phyloP scores from a whole-genome alignment of 805 yeast genomes.

The Sugiyamaella qingdaonensis region DNA sequence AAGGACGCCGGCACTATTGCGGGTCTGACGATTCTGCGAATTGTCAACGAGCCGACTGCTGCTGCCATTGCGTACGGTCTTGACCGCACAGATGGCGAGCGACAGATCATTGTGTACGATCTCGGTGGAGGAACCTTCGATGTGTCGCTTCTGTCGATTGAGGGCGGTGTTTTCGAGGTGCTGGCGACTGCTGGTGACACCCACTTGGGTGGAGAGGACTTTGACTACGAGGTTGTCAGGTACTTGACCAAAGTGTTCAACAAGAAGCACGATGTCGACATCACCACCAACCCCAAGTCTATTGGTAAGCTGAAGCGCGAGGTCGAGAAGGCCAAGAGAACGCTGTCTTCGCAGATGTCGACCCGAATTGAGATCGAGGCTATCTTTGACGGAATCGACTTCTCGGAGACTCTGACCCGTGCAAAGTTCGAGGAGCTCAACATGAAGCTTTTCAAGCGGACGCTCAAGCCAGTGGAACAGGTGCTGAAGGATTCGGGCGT shows the following conservation, averaged over 20 bases:
- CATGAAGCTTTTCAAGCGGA: slow-evolving; percentile 87
- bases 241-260: slow-evolving; percentile 81
- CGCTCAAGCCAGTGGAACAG: slow-evolving; percentile 93
- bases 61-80: slow-evolving; percentile 97
- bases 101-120: slow-evolving; percentile 87
- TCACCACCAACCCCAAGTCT: slow-evolving; percentile 77
- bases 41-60: slow-evolving; percentile 92
- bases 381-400: slow-evolving; percentile 89
- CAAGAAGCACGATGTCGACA: slow-evolving; percentile 87
- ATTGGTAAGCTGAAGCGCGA: slow-evolving; percentile 93
- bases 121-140: slow-evolving; percentile 98
- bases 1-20: slow-evolving; percentile 92
- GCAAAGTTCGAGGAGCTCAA: slow-evolving; percentile 98
- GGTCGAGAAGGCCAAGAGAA: slow-evolving; percentile 97
- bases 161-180: slow-evolving; percentile 89
- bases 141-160: slow-evolving; percentile 82
- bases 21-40: slow-evolving; percentile 82
- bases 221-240: slow-evolving; percentile 82
- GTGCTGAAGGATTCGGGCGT: slow-evolving; percentile 91
- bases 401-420: slow-evolving; percentile 91
- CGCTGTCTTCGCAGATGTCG: slow-evolving; percentile 90
- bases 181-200: slow-evolving; percentile 95
- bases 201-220: slow-evolving; percentile 97
- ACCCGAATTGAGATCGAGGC: slow-evolving; percentile 96
- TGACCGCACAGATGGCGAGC: slow-evolving; percentile 73